phyloP scores from a whole-genome alignment of 768 basidiomycete species.

The Boletus pseudo-olivaceus region DNA sequence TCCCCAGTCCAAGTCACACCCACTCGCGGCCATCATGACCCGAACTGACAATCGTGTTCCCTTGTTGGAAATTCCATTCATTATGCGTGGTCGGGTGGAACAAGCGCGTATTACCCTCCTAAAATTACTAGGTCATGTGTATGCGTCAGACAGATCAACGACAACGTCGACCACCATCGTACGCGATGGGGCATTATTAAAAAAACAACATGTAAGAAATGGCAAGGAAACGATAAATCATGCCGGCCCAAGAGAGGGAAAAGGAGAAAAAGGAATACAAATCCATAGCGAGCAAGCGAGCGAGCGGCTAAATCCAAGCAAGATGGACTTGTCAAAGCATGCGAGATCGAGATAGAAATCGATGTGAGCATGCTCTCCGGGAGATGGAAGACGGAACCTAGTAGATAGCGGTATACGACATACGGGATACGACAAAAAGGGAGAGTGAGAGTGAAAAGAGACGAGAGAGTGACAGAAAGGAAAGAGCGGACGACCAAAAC shows the following conservation, averaged over 20 bases:
- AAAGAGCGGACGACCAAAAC: not conserved
- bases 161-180: not conserved
- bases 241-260: not conserved
- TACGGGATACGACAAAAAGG: constrained; percentile 1
- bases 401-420: constrained; percentile 17
- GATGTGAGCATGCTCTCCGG: not conserved
- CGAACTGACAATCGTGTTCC: not conserved
- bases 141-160: too few relatives aligned
- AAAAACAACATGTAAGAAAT: too few relatives aligned
- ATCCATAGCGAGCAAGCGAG: not conserved
- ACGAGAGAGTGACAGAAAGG: not conserved
- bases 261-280: not conserved
- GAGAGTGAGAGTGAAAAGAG: too few relatives aligned
- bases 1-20: not conserved
- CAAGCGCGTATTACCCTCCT: too few relatives aligned
- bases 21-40: not conserved
- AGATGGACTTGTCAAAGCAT: not conserved
- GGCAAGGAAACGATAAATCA: constrained; percentile 3
- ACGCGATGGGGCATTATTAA: not conserved
- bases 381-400: not conserved
- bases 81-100: too few relatives aligned
- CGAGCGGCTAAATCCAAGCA: not conserved
- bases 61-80: too few relatives aligned
- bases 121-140: too few relatives aligned
- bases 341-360: not conserved